phyloP scores from a whole-genome alignment of 345 rosid species.

The Populus simonii region DNA sequence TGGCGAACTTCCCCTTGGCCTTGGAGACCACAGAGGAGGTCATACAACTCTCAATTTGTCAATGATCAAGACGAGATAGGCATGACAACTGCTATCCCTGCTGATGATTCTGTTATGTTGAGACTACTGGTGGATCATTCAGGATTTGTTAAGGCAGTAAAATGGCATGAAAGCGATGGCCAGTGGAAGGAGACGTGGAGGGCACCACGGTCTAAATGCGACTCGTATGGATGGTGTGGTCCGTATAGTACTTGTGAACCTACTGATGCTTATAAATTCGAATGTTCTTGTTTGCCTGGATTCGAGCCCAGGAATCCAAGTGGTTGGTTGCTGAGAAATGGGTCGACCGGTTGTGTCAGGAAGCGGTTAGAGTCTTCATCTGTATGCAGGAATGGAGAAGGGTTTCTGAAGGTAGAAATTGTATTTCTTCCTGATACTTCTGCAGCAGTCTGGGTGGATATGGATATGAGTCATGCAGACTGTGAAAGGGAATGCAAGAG shows the following conservation, averaged over 20 bases:
- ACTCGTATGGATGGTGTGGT: constrained; percentile 8
- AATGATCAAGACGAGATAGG: neutral
- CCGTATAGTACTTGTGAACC: constrained; percentile 1
- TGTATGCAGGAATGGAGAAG: constrained; percentile 11
- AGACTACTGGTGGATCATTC: neutral
- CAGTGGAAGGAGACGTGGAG: constrained; percentile 1
- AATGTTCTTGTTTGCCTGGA: constrained; percentile 9
- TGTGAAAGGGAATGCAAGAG: constrained; percentile 13
- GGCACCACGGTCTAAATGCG: neutral
- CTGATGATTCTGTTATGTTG: neutral
- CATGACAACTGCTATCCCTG: too few species aligned
- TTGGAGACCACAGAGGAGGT: neutral
- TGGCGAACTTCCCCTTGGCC: neutral
- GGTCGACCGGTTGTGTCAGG: neutral
- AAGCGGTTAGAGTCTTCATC: neutral
- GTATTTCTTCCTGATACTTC: constrained; percentile 12
- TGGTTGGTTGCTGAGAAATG: constrained; percentile 9
- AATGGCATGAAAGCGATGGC: neutral
- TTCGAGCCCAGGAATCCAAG: constrained; percentile 3
- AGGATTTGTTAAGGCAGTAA: constrained; percentile 7
- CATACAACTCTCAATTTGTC: neutral
- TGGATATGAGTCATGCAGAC: neutral
- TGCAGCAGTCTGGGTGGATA: neutral
- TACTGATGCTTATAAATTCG: neutral
- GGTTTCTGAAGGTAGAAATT: neutral